Conservation (phyloP, 805 yeast genomes). For the Barnettozyma populi region DNA sequence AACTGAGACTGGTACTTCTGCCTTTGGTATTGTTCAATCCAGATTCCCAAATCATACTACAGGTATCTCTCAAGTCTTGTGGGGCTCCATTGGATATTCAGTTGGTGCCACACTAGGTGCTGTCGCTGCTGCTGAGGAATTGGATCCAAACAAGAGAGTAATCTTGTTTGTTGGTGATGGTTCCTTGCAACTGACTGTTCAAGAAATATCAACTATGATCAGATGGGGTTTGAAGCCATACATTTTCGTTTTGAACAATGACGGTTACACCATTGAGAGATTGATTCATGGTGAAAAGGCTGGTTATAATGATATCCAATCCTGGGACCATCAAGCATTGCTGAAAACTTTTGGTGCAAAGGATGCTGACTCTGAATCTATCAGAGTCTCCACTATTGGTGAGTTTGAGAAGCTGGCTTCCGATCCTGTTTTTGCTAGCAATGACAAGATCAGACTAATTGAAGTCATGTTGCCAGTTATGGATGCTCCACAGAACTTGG, state of each 20-base stretch:
- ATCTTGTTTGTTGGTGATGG: slow-evolving; percentile 71
- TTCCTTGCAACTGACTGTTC: slow-evolving; percentile 68
- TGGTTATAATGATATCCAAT: slow-evolving; percentile 59
- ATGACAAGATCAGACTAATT: slow-evolving; percentile 57
- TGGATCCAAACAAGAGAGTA: slow-evolving; percentile 56
- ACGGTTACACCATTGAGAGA: slow-evolving; percentile 72
- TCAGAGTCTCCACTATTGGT: slow-evolving; percentile 49
- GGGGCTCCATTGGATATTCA: slow-evolving; percentile 69
- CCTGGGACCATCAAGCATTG: slow-evolving; percentile 59
- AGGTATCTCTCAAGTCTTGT: slow-evolving; percentile 69
- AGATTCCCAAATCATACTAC: slow-evolving; percentile 56
- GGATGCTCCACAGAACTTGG: slow-evolving; percentile 66
- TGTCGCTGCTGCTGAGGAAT: slow-evolving; percentile 34
- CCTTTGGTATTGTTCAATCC: slow-evolving; percentile 64
- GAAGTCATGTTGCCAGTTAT: slow-evolving; percentile 64
- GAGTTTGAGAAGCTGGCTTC: slow-evolving; percentile 49
- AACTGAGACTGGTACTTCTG: slow-evolving; percentile 73
- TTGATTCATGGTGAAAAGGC: slow-evolving; percentile 67
- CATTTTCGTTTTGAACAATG: slow-evolving; percentile 63
- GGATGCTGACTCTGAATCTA: slow-evolving; percentile 41
- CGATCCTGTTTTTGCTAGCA: slow-evolving; percentile 43
- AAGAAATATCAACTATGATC: slow-evolving; percentile 65
- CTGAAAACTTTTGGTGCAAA: slow-evolving; percentile 46
- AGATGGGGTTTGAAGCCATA: slow-evolving; percentile 65
- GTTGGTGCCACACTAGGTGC: slow-evolving; percentile 15